Percentiles rank a stretch among this genome's conserved stretches.
phyloP scores from a whole-genome alignment of 805 yeast species.

The Candida nitratophila region DNA sequence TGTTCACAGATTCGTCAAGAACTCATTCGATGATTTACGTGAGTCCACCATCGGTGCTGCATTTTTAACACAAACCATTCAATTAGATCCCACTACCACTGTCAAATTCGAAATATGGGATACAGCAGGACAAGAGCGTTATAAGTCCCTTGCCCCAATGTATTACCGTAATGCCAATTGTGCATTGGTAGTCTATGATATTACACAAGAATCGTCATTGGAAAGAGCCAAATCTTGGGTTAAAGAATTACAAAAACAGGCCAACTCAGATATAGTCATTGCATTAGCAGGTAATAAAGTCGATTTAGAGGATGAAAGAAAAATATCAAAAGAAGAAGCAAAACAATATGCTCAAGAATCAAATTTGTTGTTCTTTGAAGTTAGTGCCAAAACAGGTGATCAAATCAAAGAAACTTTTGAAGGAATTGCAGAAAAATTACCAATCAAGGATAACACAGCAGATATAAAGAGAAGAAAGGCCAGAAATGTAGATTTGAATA shows the following conservation, averaged over 20 bases:
- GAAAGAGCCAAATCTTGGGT: conserved; percentile 72
- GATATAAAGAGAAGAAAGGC: conserved; percentile 15
- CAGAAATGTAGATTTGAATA: conserved; percentile 22
- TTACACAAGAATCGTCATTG: conserved; percentile 61
- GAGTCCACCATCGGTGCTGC: conserved; percentile 87
- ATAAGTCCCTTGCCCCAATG: conserved; percentile 75
- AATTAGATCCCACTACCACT: conserved; percentile 43
- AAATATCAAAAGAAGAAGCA: conserved; percentile 39
- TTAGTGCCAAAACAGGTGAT: conserved; percentile 52
- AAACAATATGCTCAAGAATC: conserved; percentile 48
- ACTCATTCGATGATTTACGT: conserved; percentile 63
- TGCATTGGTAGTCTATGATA: conserved; percentile 72
- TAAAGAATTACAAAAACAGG: conserved; percentile 76
- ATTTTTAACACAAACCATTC: conserved; percentile 62
- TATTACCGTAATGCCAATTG: conserved; percentile 77
- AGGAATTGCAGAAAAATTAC: conserved; percentile 42
- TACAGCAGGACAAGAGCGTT: conserved; percentile 81
- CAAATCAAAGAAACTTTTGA: conserved; percentile 42
- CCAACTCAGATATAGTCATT: conserved; percentile 65
- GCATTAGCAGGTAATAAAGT: conserved; percentile 77
- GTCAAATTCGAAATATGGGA: conserved; percentile 81
- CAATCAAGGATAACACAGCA: conserved; percentile 20
- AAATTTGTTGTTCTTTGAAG: conserved; percentile 43
- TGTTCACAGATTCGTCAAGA: conserved; percentile 64
- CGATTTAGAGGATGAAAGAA: conserved; percentile 49